Base-by-base conservation (phyloP, 495 filamentous ascomycete species). In the Glarea lozoyensis region DNA sequence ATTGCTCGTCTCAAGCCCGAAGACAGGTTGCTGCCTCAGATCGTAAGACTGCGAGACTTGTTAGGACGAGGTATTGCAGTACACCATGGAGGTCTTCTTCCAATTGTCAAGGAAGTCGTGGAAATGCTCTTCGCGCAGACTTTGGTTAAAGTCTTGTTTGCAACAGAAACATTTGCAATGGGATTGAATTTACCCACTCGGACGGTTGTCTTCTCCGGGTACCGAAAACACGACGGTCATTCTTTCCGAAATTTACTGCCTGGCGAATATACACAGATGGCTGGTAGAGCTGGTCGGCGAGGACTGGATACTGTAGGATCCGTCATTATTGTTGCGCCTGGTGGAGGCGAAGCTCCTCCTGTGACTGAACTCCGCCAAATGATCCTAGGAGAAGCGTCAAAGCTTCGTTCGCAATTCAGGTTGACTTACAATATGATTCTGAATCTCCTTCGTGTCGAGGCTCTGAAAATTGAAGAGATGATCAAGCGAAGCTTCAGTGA, bases 401-500 rank as follows among this genome's bases (percentile, higher is more conserved):
- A 95, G 68, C 76, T 98, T 37, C 75, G 86, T 31, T 96, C 89
- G 18, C 93, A 98, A 57, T 98, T 98, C 69, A 77, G 92, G 46
- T 72, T 98, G 30, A 98, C 92, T 1, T 98, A 98, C 68, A 97
- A 95, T 61, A 98, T 98, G 92, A 98, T 98, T 30, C 69, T 98
- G 33, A 98, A 97, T 53, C 74, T 98, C 6, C 69, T 98, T 16
- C 82, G 92, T 15, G 92, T 98, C 13, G 92, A 98, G 64, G 93
- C 92, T 5, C 64, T 98, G 42, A 97, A 95, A 65, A 97, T 98
- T 51, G 92, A 98, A 61, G 92, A 98, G 63, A 98, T 98, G 92
- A 98, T 98, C 66, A 98, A 98, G 70, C 79, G 92, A 49, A 94
- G 87, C 60, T 98, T 98, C 72, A 94, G 88, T 44, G 92, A 98